Conservation (phyloP, 352 stramenopile species). For the Pythium pyrilobum region DNA sequence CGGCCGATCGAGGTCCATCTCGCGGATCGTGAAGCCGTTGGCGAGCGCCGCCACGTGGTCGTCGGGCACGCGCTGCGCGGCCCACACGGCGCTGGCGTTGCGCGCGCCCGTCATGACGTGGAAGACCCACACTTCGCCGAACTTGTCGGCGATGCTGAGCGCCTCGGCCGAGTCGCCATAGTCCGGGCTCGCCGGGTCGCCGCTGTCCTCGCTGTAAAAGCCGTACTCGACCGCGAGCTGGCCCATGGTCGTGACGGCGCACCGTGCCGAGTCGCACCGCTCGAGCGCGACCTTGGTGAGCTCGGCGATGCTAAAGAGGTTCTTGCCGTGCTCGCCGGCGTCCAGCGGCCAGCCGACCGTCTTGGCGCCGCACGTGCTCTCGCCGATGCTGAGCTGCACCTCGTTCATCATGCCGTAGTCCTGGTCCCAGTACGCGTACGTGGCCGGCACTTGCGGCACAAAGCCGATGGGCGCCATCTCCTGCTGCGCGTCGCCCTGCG, state of each 20-base stretch:
- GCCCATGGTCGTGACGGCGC: conserved; percentile 89
- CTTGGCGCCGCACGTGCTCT: conserved; percentile 90
- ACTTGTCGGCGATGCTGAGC: conserved; percentile 82
- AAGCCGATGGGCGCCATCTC: conserved; percentile 61
- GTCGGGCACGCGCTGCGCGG: conserved; percentile 88
- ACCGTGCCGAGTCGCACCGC: conserved; percentile 74
- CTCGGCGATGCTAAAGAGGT: conserved; percentile 88
- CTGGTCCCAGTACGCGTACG: conserved; percentile 93
- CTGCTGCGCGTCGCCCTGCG: conserved; percentile 17
- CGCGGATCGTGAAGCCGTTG: conserved; percentile 92
- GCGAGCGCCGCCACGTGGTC: conserved; percentile 87
- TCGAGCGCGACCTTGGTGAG: conserved; percentile 90
- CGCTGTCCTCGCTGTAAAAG: conserved; percentile 92
- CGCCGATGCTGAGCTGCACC: conserved; percentile 89
- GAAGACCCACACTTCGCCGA: conserved; percentile 92
- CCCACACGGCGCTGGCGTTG: conserved; percentile 89
- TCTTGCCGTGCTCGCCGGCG: conserved; percentile 53
- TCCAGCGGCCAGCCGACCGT: conserved; percentile 70
- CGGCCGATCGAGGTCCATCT: conserved; percentile 71
- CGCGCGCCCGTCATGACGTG: conserved; percentile 90
- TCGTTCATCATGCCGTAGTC: conserved; percentile 96
- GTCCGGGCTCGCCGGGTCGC: conserved; percentile 44
- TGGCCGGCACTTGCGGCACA: conserved; percentile 89
- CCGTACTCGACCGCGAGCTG: conserved; percentile 88
- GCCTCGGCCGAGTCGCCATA: conserved; percentile 78